Conservation (phyloP, 768 basidiomycete genomes). For the Tremella mesenterica region DNA sequence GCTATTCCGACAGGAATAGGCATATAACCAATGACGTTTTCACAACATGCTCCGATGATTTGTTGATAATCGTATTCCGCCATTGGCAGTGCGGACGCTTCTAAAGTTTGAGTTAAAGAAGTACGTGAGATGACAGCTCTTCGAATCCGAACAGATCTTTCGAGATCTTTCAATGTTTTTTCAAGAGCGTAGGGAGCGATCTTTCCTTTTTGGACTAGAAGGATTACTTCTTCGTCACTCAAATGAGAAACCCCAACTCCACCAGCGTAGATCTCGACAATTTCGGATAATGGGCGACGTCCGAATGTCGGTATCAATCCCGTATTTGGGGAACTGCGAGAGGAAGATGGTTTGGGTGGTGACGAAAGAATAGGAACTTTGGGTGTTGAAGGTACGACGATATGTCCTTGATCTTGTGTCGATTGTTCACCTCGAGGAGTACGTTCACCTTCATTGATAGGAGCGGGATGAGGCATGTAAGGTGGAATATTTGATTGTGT, state of each 20-base stretch:
- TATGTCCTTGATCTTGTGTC: conserved; percentile 18
- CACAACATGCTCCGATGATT: conserved; percentile 93
- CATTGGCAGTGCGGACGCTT: conserved; percentile 72
- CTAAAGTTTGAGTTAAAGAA: conserved; percentile 72
- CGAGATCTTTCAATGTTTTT: conserved; percentile 80
- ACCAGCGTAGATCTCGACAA: conserved; percentile 61
- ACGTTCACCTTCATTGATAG: conserved; percentile 27
- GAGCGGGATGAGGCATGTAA: conserved; percentile 17
- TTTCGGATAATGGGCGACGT: conserved; percentile 61
- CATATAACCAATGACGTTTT: conserved; percentile 96
- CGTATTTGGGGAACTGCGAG: background rate
- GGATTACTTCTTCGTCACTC: conserved; percentile 83
- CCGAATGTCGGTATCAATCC: too few species aligned
- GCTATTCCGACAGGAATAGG: conserved; percentile 94
- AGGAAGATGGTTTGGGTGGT: conserved; percentile 3
- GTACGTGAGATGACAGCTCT: conserved; percentile 85
- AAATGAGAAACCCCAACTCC: conserved; percentile 49
- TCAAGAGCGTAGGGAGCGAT: conserved; percentile 91
- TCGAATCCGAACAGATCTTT: conserved; percentile 77
- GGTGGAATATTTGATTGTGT: conserved; percentile 6
- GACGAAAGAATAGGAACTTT: conserved; percentile 27
- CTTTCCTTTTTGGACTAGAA: conserved; percentile 82
- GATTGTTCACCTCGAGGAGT: conserved; percentile 29
- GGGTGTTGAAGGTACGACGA: conserved; percentile 25
- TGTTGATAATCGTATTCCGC: conserved; percentile 82